A percentile compares a stretch with the other conserved stretches of the same genome.
These are phyloP conservation scores for Plenodomus lindquistii DNA, from an alignment of 2,329 filamentous ascomycete genomes.

Conservation along the genomic window DNA sequence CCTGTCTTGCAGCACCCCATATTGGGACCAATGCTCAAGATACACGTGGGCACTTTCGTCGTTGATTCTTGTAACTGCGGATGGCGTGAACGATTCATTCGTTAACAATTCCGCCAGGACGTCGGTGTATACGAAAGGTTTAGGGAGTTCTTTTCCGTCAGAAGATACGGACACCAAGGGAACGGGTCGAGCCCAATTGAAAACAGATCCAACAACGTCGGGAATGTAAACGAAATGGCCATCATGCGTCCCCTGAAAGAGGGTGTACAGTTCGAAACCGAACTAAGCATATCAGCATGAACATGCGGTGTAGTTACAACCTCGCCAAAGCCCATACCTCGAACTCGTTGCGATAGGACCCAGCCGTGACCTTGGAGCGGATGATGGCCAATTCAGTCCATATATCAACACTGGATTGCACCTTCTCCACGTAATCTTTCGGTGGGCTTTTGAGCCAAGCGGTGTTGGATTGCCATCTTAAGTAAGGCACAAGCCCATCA, in stretches of 20 bases:
- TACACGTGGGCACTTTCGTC: slow-evolving; percentile 56
- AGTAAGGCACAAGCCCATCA: slow-evolving; percentile 50
- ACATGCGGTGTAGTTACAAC: neutral
- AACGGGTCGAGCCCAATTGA: slow-evolving; percentile 55
- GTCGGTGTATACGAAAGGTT: slow-evolving; percentile 59
- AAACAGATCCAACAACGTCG: slow-evolving; percentile 56
- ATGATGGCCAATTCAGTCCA: slow-evolving; percentile 46
- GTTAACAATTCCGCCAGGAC: slow-evolving; percentile 48
- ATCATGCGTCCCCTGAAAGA: slow-evolving; percentile 63
- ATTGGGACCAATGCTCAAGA: slow-evolving; percentile 54
- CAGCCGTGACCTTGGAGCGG: slow-evolving; percentile 41
- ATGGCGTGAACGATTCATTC: slow-evolving; percentile 50
- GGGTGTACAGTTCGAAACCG: slow-evolving; percentile 36
- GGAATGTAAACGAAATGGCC: slow-evolving; percentile 65
- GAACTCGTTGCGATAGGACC: slow-evolving; percentile 47
- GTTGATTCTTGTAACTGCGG: slow-evolving; percentile 60
- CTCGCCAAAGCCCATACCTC: slow-evolving; percentile 25
- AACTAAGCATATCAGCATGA: slow-evolving; percentile 32
- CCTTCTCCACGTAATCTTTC: slow-evolving; percentile 50
- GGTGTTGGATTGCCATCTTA: slow-evolving; percentile 53
- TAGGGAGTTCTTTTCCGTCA: slow-evolving; percentile 56
- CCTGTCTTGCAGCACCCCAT: slow-evolving; percentile 57
- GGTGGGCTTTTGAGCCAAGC: slow-evolving; percentile 52
- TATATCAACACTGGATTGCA: slow-evolving; percentile 50
- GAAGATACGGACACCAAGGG: slow-evolving; percentile 63